Percentiles rank a stretch among this genome's conserved stretches.
phyloP scores from a whole-genome alignment of 2,329 filamentous ascomycete species.

The Samsoniella hepiali region DNA sequence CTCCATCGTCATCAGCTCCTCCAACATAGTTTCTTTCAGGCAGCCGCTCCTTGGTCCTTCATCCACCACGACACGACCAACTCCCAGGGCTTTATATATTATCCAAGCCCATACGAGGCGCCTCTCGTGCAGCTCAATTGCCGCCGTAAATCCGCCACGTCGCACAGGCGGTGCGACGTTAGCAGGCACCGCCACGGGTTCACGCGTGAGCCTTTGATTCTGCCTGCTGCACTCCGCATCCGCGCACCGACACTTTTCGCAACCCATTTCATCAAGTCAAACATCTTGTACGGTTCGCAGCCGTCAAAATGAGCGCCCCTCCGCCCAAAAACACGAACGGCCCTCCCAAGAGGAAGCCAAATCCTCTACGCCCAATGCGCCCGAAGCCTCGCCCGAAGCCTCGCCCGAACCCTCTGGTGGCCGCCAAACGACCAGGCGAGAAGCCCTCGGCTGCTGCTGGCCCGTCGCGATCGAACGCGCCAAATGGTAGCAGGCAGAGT shows the following conservation, averaged over 20 bases:
- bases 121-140: constrained; percentile 9
- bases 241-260: background rate
- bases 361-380: constrained; percentile 40
- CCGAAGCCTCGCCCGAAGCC: constrained; percentile 39
- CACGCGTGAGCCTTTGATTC: constrained; percentile 16
- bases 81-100: no score
- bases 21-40: background rate
- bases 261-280: background rate
- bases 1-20: constrained; percentile 9
- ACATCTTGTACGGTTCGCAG: background rate
- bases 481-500: constrained; percentile 32
- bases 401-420: constrained; percentile 60
- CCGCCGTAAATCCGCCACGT: background rate
- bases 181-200: background rate
- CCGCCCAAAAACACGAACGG: constrained; percentile 37
- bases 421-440: constrained; percentile 48
- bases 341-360: constrained; percentile 30
- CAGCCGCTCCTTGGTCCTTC: background rate
- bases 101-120: background rate
- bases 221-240: constrained; percentile 17
- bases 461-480: constrained; percentile 22
- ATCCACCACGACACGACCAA: background rate
- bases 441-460: constrained; percentile 25
- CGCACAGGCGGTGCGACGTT: constrained; percentile 13
- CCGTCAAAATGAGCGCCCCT: constrained; percentile 43